Percentiles rank a stretch among this genome's conserved stretches.
Evolutionary conservation across 2,329 filamentous ascomycete species (phyloP).

Genomic region (Epichloe hybrida): DNA sequence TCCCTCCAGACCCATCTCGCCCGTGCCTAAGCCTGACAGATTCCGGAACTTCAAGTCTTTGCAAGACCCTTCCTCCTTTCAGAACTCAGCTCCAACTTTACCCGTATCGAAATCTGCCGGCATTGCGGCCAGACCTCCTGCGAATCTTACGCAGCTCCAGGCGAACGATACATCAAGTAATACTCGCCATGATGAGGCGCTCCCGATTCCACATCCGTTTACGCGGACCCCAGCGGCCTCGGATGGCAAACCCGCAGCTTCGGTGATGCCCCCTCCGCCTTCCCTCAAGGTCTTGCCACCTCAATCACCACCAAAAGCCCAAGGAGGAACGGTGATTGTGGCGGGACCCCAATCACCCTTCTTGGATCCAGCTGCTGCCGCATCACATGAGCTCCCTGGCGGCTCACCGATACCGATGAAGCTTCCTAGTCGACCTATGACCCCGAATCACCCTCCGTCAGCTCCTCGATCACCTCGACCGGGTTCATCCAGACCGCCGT

Average conservation of each 20-base stretch:
- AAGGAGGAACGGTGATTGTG: constrained; percentile 18
- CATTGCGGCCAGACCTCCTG: constrained; percentile 10
- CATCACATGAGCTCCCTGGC: constrained; percentile 27
- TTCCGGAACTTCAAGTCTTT: constrained; percentile 27
- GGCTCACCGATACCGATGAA: constrained; percentile 33
- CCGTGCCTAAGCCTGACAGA: constrained; percentile 29
- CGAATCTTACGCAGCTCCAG: constrained; percentile 14
- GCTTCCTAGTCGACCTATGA: constrained; percentile 42
- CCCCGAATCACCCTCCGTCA: constrained; percentile 29
- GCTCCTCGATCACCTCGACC: constrained; percentile 31
- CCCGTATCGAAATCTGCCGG: not conserved
- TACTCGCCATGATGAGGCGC: constrained; percentile 11
- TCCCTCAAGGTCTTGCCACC: constrained; percentile 58
- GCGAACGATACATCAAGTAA: constrained; percentile 8
- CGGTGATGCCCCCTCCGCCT: constrained; percentile 40
- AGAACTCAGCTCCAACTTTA: not conserved
- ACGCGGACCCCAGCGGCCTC: constrained; percentile 11
- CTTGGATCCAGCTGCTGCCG: constrained; percentile 33
- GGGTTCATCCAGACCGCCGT: constrained; percentile 39
- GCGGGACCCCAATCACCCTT: constrained; percentile 30
- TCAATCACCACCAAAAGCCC: constrained; percentile 48
- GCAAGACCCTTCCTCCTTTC: constrained; percentile 16
- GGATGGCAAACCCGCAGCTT: constrained; percentile 12
- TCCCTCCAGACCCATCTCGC: constrained; percentile 22
- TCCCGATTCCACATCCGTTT: constrained; percentile 12